Evolutionary conservation across 2,329 filamentous ascomycete genomes (phyloP), one percentile per base, ranked within the genome.

Genomic region (Claviceps pusilla): DNA sequence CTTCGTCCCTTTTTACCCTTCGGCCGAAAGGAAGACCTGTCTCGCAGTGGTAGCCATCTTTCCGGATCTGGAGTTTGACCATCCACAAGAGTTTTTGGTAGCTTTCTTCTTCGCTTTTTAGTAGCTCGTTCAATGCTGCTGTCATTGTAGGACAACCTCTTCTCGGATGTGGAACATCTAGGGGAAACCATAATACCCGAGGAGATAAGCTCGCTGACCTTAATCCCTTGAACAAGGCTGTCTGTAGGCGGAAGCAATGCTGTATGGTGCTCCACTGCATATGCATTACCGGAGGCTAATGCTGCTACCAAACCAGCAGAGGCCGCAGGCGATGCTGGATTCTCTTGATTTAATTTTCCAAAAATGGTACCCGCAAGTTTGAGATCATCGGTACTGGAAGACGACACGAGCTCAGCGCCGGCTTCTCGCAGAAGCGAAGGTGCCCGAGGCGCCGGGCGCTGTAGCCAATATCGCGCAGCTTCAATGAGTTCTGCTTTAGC

Each of bases 1-100:
- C 89, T 85, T 76, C 89, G 91, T 54, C 88, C 87, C 76, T 95
- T 95, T 74, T 86, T 89, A 6, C 89, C 89, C 73, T 93, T 95
- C 7, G 90, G 89, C 50, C 86, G 76, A 70, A 95, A 98, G 45
- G 82, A 87, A 61, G 87, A 93, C 55, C 93, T 79, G 67, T 98
- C 93, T 52, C 86, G 83, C 63, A 97, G 75, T 12, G 93, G 91
- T 57, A 98, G 71, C 93, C 93, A 98, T 58, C 93, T 78, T 70
- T 98, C 93, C 0, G 89, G 84, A 68, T 98, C 93, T 39, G 87
- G 79, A 59, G 82, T 83, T 74, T 89, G 94, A 61, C 77, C 80
- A 52, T 87, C 79, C 56, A 89, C 87, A 63, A 81, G 87, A 63
- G 83, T 78, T 69, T 87, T 88, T 37, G 86, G 86, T 62, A 87